Evolutionary conservation across 345 rosid species (phyloP).

Genomic region (Orychophragmus violaceus): DNA sequence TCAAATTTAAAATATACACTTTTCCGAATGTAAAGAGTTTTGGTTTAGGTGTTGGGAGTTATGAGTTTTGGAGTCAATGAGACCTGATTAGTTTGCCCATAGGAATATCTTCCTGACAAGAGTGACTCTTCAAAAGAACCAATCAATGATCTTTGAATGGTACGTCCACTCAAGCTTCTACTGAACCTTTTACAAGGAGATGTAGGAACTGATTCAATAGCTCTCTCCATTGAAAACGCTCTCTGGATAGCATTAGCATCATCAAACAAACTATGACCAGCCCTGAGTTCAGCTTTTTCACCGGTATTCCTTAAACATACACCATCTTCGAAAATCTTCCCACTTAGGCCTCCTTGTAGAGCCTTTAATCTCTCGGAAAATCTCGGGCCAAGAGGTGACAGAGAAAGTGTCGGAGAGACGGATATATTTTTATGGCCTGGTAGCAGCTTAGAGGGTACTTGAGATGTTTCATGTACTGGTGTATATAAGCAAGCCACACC

Average conservation of each 20-base stretch:
- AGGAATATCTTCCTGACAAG: conserved; percentile 65
- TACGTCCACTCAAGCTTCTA: conserved; percentile 66
- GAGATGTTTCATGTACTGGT: conserved; percentile 32
- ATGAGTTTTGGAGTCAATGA: background rate
- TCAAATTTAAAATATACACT: no score
- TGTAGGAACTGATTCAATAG: conserved; percentile 35
- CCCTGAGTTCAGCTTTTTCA: conserved; percentile 33
- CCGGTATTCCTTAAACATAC: conserved; percentile 24
- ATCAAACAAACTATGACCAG: conserved; percentile 46
- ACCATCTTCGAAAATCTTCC: conserved; percentile 27
- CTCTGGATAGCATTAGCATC: conserved; percentile 40
- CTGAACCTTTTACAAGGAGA: conserved; percentile 39
- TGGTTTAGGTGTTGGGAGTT: no score
- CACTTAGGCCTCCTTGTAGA: conserved; percentile 27
- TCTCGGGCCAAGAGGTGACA: conserved; percentile 86
- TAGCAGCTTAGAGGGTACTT: conserved; percentile 29
- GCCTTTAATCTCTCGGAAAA: conserved; percentile 45
- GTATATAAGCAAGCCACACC: conserved; percentile 19
- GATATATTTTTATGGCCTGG: conserved; percentile 35
- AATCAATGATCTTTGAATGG: conserved; percentile 70
- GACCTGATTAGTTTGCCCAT: conserved; percentile 57
- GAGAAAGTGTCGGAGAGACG: conserved; percentile 50
- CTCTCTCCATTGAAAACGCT: conserved; percentile 50
- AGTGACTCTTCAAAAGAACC: conserved; percentile 96
- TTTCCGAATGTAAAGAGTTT: no score